Evolutionary conservation across 2,329 filamentous ascomycete species (phyloP).

Genomic region (Arachnomyces sp.): DNA sequence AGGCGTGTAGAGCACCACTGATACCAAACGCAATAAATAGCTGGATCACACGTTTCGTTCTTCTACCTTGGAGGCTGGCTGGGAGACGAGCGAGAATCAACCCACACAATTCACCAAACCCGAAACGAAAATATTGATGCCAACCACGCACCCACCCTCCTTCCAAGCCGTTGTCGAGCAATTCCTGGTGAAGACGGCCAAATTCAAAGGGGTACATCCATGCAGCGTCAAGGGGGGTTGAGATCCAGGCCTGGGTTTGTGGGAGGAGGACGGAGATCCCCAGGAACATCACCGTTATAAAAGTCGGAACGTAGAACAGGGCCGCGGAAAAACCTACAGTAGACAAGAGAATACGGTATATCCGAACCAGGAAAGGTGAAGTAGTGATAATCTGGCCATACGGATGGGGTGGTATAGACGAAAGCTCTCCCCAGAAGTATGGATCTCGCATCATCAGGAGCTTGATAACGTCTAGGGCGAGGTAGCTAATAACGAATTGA

Average conservation of each 20-base stretch:
- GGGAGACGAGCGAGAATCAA: conserved; percentile 28
- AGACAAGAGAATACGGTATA: conserved; percentile 52
- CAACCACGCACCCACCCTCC: conserved; percentile 83
- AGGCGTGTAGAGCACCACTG: conserved; percentile 54
- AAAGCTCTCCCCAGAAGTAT: conserved; percentile 60
- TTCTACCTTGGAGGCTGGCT: conserved; percentile 14
- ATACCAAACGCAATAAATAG: conserved; percentile 26
- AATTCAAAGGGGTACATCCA: conserved; percentile 58
- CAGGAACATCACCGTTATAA: conserved; percentile 55
- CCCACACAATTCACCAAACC: conserved; percentile 32
- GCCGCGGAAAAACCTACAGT: conserved; percentile 52
- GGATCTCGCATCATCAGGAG: conserved; percentile 65
- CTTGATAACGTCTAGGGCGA: conserved; percentile 64
- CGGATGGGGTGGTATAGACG: conserved; percentile 37
- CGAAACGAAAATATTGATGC: conserved; percentile 82
- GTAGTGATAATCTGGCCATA: conserved; percentile 36
- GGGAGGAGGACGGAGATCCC: conserved; percentile 44
- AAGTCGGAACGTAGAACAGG: conserved; percentile 53
- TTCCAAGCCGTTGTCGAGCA: conserved; percentile 58
- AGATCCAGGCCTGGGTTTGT: conserved; percentile 47
- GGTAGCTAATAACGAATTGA: conserved; percentile 50
- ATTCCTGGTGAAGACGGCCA: conserved; percentile 37
- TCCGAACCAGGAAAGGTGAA: conserved; percentile 40
- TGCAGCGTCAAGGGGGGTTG: conserved; percentile 53
- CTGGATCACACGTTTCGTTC: conserved; percentile 16